phyloP scores from a whole-genome alignment of 2,329 filamentous ascomycete species.

The Stenocarpella maydis region DNA sequence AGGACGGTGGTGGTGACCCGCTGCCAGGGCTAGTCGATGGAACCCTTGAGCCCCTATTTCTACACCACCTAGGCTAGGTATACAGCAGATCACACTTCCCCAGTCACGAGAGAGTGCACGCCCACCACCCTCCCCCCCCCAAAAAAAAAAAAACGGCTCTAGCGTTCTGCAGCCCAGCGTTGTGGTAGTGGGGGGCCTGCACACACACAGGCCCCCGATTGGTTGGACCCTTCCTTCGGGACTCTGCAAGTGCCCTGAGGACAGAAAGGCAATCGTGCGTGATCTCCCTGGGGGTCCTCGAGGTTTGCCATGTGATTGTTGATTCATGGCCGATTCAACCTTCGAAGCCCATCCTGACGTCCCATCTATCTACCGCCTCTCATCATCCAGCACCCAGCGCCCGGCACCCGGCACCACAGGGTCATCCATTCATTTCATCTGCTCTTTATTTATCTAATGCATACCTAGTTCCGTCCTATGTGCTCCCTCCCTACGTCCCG shows the following conservation, averaged over 20 bases:
- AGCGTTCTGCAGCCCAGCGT: slow-evolving; percentile 17
- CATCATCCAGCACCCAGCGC: background rate
- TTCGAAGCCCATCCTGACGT: background rate
- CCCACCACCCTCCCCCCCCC: background rate
- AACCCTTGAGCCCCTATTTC: slow-evolving; percentile 8
- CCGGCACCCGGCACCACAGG: background rate
- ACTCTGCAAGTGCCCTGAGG: slow-evolving; percentile 25
- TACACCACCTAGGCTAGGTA: too few species aligned
- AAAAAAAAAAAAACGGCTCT: too few species aligned
- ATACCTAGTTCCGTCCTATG: background rate
- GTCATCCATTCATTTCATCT: background rate
- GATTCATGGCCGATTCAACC: slow-evolving; percentile 5
- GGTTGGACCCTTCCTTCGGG: slow-evolving; percentile 23
- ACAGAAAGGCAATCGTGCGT: slow-evolving; percentile 27
- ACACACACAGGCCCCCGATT: background rate
- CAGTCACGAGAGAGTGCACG: background rate
- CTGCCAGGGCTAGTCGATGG: background rate
- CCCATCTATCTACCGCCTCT: background rate
- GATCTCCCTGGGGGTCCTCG: background rate
- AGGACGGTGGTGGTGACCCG: background rate
- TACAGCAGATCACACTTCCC: slow-evolving; percentile 16
- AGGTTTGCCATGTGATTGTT: slow-evolving; percentile 26
- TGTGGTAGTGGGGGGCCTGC: slow-evolving; percentile 1
- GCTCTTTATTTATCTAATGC: slow-evolving; percentile 4
- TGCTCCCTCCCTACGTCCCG: background rate